Evolutionary conservation across 2,329 filamentous ascomycete species (phyloP).

Genomic region (Dothideomycetes sp.): DNA sequence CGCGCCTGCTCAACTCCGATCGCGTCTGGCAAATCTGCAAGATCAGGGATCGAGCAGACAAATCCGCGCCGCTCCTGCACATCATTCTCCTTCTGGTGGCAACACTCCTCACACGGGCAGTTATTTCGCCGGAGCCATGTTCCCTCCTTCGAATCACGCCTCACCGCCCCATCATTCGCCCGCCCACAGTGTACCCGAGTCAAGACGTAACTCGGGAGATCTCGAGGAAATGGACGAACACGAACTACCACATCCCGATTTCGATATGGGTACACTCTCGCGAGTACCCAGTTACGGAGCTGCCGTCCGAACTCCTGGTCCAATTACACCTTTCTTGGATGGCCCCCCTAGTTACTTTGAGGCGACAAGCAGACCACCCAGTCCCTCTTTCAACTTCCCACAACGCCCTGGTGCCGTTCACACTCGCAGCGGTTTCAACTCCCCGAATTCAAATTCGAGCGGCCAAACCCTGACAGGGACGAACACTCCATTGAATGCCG

Average conservation of each 20-base stretch:
- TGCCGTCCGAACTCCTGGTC: slow-evolving; percentile 36
- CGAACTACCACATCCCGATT: slow-evolving; percentile 21
- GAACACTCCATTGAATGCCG: not conserved
- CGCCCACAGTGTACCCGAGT: slow-evolving; percentile 21
- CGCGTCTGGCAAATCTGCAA: slow-evolving; percentile 51
- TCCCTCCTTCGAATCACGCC: slow-evolving; percentile 14
- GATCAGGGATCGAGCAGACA: slow-evolving; percentile 27
- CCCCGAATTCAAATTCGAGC: slow-evolving; percentile 18
- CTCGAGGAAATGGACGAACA: slow-evolving; percentile 16
- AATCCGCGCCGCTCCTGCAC: slow-evolving; percentile 15
- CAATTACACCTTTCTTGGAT: slow-evolving; percentile 32
- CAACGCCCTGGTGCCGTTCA: slow-evolving; percentile 22
- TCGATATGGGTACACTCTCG: slow-evolving; percentile 38
- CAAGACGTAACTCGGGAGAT: slow-evolving; percentile 27
- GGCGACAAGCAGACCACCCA: slow-evolving; percentile 36
- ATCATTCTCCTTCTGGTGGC: slow-evolving; percentile 25
- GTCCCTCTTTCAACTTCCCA: slow-evolving; percentile 20
- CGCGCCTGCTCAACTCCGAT: slow-evolving; percentile 58
- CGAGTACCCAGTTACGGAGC: slow-evolving; percentile 45
- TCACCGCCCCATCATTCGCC: slow-evolving; percentile 20
- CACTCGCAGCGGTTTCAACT: slow-evolving; percentile 20
- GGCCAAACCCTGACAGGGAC: slow-evolving; percentile 4
- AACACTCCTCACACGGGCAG: slow-evolving; percentile 19
- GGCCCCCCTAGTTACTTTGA: slow-evolving; percentile 38
- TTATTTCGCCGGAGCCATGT: slow-evolving; percentile 5